These are phyloP conservation scores for Ascochyta pisi DNA, from an alignment of 2,329 filamentous ascomycete species.

Conservation along the genomic window DNA sequence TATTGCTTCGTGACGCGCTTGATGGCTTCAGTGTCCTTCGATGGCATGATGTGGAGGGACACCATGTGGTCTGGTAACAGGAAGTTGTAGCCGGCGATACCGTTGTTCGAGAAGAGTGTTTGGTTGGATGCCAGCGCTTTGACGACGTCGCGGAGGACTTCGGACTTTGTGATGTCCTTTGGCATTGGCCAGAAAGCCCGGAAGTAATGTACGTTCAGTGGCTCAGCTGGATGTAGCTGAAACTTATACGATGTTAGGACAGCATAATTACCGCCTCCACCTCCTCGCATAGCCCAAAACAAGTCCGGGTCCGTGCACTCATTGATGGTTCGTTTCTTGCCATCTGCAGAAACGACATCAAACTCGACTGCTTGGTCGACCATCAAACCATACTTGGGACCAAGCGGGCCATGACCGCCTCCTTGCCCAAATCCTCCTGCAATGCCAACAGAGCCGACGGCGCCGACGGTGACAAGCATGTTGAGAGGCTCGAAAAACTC, in stretches of 20 bases:
- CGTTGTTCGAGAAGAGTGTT: conserved; percentile 34
- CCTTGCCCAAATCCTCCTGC: conserved; percentile 53
- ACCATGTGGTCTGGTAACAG: conserved; percentile 40
- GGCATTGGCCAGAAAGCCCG: conserved; percentile 38
- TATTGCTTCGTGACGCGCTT: conserved; percentile 38
- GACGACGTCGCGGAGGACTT: conserved; percentile 41
- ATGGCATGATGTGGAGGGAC: conserved; percentile 42
- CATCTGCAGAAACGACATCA: conserved; percentile 45
- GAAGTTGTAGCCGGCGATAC: conserved; percentile 48
- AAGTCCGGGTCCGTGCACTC: conserved; percentile 44
- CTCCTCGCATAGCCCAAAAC: conserved; percentile 49
- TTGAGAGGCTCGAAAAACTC: conserved; percentile 41
- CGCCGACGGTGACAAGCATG: conserved; percentile 47
- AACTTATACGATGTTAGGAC: conserved; percentile 48
- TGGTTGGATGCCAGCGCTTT: conserved; percentile 42
- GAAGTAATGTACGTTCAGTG: conserved; percentile 47
- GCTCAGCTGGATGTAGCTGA: conserved; percentile 42
- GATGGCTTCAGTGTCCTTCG: conserved; percentile 32
- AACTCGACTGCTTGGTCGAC: conserved; percentile 48
- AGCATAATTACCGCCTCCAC: conserved; percentile 46
- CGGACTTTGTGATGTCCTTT: conserved; percentile 39
- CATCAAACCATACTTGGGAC: conserved; percentile 53
- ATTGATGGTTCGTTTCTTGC: conserved; percentile 40
- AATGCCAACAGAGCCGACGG: conserved; percentile 57
- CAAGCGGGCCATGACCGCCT: conserved; percentile 63